These are phyloP conservation scores for Anthracocystis setariae DNA, from an alignment of 1,284 basidiomycete species.

Conservation along the genomic window DNA sequence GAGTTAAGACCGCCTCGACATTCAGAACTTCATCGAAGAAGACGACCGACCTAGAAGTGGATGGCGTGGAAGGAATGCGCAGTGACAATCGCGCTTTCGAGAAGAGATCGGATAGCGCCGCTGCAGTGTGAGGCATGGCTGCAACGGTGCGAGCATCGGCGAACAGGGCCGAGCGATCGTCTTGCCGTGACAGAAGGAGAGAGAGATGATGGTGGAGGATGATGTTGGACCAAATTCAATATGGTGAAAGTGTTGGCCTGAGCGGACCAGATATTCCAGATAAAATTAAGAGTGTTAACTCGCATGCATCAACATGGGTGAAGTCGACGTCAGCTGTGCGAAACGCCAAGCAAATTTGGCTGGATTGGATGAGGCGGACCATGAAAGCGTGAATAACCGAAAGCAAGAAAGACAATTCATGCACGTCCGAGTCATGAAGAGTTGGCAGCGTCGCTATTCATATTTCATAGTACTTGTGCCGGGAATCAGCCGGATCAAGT, in stretches of 20 bases:
- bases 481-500: neutral
- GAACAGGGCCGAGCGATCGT: neutral
- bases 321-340: no score
- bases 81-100: slow-evolving; percentile 28
- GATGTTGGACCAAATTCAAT: slow-evolving; percentile 3
- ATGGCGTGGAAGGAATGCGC: slow-evolving; percentile 16
- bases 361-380: no score
- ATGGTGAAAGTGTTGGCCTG: no score
- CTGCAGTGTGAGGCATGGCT: slow-evolving; percentile 21
- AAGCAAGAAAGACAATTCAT: neutral
- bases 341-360: neutral
- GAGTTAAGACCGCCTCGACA: slow-evolving; percentile 22
- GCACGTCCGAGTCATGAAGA: slow-evolving; percentile 23
- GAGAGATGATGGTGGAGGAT: slow-evolving; percentile 4
- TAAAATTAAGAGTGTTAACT: no score
- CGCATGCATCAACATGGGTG: no score
- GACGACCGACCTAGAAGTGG: slow-evolving; percentile 18
- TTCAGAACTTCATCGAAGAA: slow-evolving; percentile 46
- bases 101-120: slow-evolving; percentile 32
- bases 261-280: no score
- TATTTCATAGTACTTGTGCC: neutral
- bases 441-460: neutral
- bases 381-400: neutral
- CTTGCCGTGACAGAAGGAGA: neutral
- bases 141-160: neutral